These are phyloP conservation scores for Coccomyxa sp. DNA, from an alignment of 139 green algal genomes.

Conservation along the genomic window DNA sequence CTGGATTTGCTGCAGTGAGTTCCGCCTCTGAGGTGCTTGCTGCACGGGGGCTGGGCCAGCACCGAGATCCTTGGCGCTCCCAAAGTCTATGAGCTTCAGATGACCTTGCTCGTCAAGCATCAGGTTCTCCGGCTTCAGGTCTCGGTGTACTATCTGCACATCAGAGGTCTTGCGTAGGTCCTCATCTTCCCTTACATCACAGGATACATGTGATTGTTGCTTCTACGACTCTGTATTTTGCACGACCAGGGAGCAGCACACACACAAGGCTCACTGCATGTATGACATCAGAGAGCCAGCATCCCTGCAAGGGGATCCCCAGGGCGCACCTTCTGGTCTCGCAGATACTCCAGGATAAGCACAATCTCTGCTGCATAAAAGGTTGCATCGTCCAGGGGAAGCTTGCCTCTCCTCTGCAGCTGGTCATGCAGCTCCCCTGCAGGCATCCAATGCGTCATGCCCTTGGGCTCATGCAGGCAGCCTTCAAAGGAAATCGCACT, in stretches of 20 bases:
- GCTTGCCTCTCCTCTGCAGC: conserved; percentile 24
- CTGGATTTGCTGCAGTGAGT: background rate
- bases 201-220: background rate
- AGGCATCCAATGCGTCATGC: background rate
- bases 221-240: too few species aligned
- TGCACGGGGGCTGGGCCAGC: background rate
- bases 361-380: conserved; percentile 84
- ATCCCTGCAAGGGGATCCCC: background rate
- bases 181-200: background rate
- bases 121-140: conserved; percentile 93
- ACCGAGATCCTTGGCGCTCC: conserved; percentile 49
- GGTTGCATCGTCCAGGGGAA: conserved; percentile 29
- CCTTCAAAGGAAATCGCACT: too few species aligned
- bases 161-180: background rate
- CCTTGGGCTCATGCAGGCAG: too few species aligned
- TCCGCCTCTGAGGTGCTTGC: background rate
- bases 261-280: too few species aligned
- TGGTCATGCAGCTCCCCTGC: conserved; percentile 59
- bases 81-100: conserved; percentile 94
- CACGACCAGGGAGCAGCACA: too few species aligned
- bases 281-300: too few species aligned
- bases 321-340: conserved; percentile 9
- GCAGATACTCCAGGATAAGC: conserved; percentile 64
- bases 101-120: conserved; percentile 70
- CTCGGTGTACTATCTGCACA: conserved; percentile 53